Evolutionary conservation across 2,329 filamentous ascomycete species (phyloP).

Genomic region (Drechslera avenae): DNA sequence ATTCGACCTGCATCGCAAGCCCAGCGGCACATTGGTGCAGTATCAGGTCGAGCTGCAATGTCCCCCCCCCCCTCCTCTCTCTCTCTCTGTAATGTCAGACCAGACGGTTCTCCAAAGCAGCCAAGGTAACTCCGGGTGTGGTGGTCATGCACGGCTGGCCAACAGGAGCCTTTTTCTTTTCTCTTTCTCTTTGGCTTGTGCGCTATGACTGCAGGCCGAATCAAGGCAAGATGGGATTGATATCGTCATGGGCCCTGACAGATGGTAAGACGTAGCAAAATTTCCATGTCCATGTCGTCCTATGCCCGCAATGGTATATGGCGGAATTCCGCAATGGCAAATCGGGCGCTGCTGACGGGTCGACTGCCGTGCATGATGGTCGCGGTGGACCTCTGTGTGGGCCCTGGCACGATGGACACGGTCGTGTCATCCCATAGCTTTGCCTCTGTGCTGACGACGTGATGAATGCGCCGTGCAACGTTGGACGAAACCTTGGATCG

Average conservation of each 20-base stretch:
- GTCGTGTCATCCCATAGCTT: constrained; percentile 10
- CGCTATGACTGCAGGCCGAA: neutral
- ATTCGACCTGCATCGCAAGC: constrained; percentile 10
- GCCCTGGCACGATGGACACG: constrained; percentile 9
- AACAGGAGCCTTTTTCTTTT: neutral
- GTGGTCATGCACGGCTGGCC: constrained; percentile 5
- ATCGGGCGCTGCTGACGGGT: constrained; percentile 13
- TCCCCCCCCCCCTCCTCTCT: neutral
- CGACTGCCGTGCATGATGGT: constrained; percentile 31
- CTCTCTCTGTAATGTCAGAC: constrained; percentile 3
- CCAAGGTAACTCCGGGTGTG: constrained; percentile 5
- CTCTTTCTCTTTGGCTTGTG: neutral
- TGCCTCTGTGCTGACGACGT: constrained; percentile 8
- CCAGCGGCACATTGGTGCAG: constrained; percentile 3
- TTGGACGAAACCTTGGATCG: constrained; percentile 21
- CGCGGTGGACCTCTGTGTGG: constrained; percentile 9
- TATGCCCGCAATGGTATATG: constrained; percentile 22
- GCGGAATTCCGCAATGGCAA: constrained; percentile 6
- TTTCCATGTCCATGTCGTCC: constrained; percentile 24
- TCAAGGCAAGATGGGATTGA: constrained; percentile 12
- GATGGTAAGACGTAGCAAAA: constrained; percentile 12
- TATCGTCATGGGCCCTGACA: constrained; percentile 19
- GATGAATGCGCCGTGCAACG: constrained; percentile 22
- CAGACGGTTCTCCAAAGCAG: neutral
- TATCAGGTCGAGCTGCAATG: constrained; percentile 3